These are phyloP conservation scores for Metschnikowia amazonensis DNA, from an alignment of 805 yeast genomes.

Conservation along the genomic window DNA sequence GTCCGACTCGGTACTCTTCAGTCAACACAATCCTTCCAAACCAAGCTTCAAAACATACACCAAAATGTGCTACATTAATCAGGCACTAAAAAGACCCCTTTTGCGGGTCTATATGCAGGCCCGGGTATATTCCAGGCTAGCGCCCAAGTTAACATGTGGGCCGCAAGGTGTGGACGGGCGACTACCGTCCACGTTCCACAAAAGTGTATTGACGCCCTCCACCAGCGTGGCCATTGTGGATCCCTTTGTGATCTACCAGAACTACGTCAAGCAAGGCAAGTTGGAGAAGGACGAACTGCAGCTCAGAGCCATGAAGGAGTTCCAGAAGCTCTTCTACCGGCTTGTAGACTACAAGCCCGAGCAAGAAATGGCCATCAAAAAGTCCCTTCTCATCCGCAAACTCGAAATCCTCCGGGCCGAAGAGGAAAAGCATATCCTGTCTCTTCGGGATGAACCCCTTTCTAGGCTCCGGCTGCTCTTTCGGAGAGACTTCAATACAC, in stretches of 20 bases:
- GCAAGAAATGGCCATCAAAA: slow-evolving; percentile 40
- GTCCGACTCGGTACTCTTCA: slow-evolving; percentile 3
- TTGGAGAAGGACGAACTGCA: slow-evolving; percentile 56
- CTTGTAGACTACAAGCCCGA: slow-evolving; percentile 60
- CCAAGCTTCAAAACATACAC: too few relatives aligned
- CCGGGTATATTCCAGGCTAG: not conserved
- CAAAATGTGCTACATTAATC: too few relatives aligned
- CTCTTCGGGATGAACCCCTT: slow-evolving; percentile 13
- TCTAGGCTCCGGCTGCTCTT: slow-evolving; percentile 17
- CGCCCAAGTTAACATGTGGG: slow-evolving; percentile 20
- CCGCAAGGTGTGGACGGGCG: slow-evolving; percentile 40
- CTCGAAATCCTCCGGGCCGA: slow-evolving; percentile 33
- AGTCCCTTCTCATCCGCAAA: slow-evolving; percentile 37
- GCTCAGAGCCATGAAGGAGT: slow-evolving; percentile 57
- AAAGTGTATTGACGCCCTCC: not conserved
- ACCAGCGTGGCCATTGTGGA: slow-evolving; percentile 49
- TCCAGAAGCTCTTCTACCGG: slow-evolving; percentile 56
- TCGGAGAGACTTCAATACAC: slow-evolving; percentile 27
- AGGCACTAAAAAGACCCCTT: too few relatives aligned
- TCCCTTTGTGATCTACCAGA: slow-evolving; percentile 55
- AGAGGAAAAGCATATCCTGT: slow-evolving; percentile 17
- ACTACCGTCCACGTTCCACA: slow-evolving; percentile 20
- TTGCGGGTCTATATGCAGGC: too few relatives aligned
- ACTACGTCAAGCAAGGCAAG: slow-evolving; percentile 48
- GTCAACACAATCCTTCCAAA: too few relatives aligned